Evolutionary conservation across 2,329 filamentous ascomycete species (phyloP), one percentile per base, ranked within the genome.

Genomic region (Colletotrichum tabaci): DNA sequence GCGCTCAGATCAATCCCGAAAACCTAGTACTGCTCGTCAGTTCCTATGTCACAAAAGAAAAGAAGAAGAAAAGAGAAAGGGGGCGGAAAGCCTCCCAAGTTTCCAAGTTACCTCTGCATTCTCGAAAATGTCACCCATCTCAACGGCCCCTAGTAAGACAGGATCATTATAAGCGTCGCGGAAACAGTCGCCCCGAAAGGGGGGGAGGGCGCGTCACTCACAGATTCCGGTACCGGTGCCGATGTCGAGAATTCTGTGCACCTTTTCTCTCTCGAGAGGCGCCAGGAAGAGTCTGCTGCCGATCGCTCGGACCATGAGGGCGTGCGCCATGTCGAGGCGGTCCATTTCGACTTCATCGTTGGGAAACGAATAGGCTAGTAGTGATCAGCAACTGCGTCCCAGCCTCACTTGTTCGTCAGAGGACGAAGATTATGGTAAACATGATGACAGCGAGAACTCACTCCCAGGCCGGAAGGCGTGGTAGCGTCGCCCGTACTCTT

Each of bases 141-240:
- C 61, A 4, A 64, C 18, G 3, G 66, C 60, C 66, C 66, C 66
- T n/a, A n/a, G n/a, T n/a, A n/a, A n/a, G n/a, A n/a, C n/a, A n/a
- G n/a, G n/a, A n/a, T n/a, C n/a, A n/a, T n/a, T n/a, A n/a, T n/a
- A n/a, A n/a, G n/a, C n/a, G n/a, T n/a, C n/a, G n/a, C n/a, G n/a
- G n/a, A n/a, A n/a, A n/a, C n/a, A n/a, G n/a, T n/a, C n/a, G n/a
- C n/a, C n/a, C n/a, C n/a, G n/a, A n/a, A n/a, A n/a, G n/a, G n/a
- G n/a, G n/a, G n/a, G n/a, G n/a, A n/a, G n/a, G n/a, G n/a, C n/a
- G n/a, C n/a, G n/a, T n/a, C 13, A 64, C 75, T 30, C 66, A 77
- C 90, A 92, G 68, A 90, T 89, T 3, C 90, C 90, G 1, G 88
- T 90, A 18, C 90, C 90, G 9, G 87, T 90, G 55, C 89, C 88